Base-by-base conservation (phyloP, 2,329 filamentous ascomycete species). In the Elsinoe fawcettii region DNA sequence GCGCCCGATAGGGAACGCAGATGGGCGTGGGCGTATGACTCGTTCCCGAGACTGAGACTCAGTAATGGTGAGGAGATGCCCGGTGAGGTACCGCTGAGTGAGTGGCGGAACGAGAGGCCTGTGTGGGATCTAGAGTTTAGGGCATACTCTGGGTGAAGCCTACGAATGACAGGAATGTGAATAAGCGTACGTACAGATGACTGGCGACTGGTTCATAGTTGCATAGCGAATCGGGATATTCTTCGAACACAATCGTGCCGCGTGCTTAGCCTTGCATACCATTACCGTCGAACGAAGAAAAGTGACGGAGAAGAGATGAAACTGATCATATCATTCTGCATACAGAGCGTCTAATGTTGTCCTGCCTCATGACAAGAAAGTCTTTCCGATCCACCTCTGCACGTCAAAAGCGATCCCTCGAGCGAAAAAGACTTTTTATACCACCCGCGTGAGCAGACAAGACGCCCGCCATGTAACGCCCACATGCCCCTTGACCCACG, bases 21-120 rank as follows among this genome's bases (percentile, higher is more conserved):
- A 9, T 76, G 76, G 58, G 62, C 69, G 0, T 76, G 74, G 70
- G 69, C 69, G 1, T 60, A 69, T 4, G 67, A 74, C 37, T 64
- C 68, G 6, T 78, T 78, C 53, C 77, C 76, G 2, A 64, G 75
- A 8, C 62, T 79, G 37, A 66, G 62, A 58, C 65, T 78, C 18
- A 68, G 66, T n/a, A 66, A 74, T 64, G 76, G 76, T 1, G 66
- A 63, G 6, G 74, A 75, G 57, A 77, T 78, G 76, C 74, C 74
- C 1, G 76, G 76, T 2, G 59, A 64, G n/a, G 70, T 73, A 4
- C 61, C 63, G 1, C 71, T 77, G 56, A 63, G 65, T 60, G 65
- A 64, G 58, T 71, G 68, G 68, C 60, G 67, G 59, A 64, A 64
- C 58, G 66, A 62, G 3, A 58, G 65, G 57, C 69, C 68, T 34